Evolutionary conservation across 2,329 filamentous ascomycete species (phyloP), one percentile per base, ranked within the genome.

Genomic region (Parastagonospora nodorum): DNA sequence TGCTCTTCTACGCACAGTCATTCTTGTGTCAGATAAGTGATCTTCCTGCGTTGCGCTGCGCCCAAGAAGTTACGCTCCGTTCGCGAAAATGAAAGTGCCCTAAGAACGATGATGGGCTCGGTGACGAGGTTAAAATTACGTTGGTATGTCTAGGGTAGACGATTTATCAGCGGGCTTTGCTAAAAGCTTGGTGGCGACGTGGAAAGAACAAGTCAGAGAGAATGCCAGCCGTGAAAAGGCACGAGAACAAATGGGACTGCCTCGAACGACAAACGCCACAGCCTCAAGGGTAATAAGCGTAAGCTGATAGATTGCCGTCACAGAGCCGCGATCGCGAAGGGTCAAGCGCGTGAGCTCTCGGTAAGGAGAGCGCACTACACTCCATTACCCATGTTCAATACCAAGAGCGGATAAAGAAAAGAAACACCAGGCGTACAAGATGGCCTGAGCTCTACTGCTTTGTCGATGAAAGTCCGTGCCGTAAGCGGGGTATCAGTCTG

Each of bases 1-100:
- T 29, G 48, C 56, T 40, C 67, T 67, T 35, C 59, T 67, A 35
- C 58, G 45, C 29, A 49, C 54, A 68, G 72, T 72, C 28, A 30
- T 42, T 10, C 30, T 42, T n/a, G 24, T 2, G 10, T 4, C 8
- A 7, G 27, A 28, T 28, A n/a, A 7, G 11, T 5, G 19, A 24
- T 24, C 19, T 24, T 3, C 3, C 5, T 24, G 19, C 19, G 19
- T 24, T 36, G 33, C n/a, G 33, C 9, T 36, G 33, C 14, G n/a
- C n/a, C n/a, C n/a, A n/a, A n/a, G n/a, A n/a, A n/a, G n/a, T n/a
- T n/a, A n/a, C n/a, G n/a, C 11, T 31, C 7, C 7, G 29, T 7
- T 31, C 29, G 29, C 29, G 29, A 31, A 8, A 31, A 11, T 31
- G 7, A 31, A 7, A 11, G 29, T 31, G 29, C 29, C 29, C 11